Conservation (phyloP, 75 land plant species). For the Gnetum montanum region DNA sequence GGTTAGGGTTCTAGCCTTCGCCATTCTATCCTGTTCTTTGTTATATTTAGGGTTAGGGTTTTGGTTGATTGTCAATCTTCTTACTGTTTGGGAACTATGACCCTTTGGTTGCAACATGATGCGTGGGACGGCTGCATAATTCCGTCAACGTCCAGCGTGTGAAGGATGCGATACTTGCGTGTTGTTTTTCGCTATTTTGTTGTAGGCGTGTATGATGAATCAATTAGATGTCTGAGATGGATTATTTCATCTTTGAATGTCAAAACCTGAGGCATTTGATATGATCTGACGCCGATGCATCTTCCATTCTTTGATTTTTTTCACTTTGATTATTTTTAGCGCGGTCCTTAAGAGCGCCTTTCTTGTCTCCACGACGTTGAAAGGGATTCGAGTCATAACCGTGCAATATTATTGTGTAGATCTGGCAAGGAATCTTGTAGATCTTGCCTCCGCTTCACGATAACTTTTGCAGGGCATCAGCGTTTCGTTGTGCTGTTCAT, state of each 20-base stretch:
- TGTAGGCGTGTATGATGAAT: background rate
- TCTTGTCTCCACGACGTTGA: background rate
- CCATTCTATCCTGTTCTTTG: no score
- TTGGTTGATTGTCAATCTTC: no score
- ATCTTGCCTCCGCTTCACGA: background rate
- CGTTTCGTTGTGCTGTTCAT: background rate
- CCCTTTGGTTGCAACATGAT: no score
- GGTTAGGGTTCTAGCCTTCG: no score
- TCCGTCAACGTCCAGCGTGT: no score
- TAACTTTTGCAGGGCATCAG: no score
- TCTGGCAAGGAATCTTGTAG: background rate
- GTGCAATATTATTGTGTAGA: background rate
- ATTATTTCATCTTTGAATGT: background rate
- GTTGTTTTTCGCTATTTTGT: no score
- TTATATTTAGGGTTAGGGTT: no score
- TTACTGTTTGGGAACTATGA: no score
- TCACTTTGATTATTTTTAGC: background rate
- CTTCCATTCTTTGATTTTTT: background rate
- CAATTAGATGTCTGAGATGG: conserved; percentile 3
- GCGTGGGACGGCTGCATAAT: no score
- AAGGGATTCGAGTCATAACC: conserved; percentile 5
- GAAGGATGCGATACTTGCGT: no score
- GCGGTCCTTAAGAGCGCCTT: conserved; percentile 7
- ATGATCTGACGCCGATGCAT: background rate
- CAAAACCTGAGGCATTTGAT: background rate